Evolutionary conservation across 768 basidiomycete species (phyloP), one percentile per base, ranked within the genome.

Genomic region (Mycena alexandri): DNA sequence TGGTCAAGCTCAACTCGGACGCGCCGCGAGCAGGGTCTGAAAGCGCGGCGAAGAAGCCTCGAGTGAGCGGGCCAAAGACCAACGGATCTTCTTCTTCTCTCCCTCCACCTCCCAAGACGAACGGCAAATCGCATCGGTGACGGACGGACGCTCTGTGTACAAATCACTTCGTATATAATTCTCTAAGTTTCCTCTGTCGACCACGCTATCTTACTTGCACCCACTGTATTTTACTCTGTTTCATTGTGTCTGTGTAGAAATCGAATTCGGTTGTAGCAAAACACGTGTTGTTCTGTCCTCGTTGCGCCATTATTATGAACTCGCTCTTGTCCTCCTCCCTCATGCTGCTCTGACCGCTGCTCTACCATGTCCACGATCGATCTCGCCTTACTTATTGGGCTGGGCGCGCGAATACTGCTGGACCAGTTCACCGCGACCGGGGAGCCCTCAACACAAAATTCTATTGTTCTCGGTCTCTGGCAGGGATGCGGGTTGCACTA

Each of bases 401-500:
- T 93, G 70, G 90, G 90, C 71, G 89, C 89, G 53, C 91, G 93
- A 67, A 86, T 94, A 61, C 77, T 88, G 59, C 79, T 92, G 71
- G 89, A 92, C 79, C 82, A 84, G 67, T 78, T 88, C 69, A 86
- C 82, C 68, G 80, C 79, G 69, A 81, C 81, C 65, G 79, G 79
- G 55, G 84, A 82, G 55, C 75, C 85, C 29, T 79, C 86, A 71
- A 77, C 90, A 46, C 85, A 85, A 65, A 87, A 91, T 73, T 83
- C 84, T 72, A 79, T 93, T 75, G 87, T 94, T 63, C 79, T 86
- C 56, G 93, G 93, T 56, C 84, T 90, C 72, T 89, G 90, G 85
- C 90, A 93, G 77, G 93, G 93, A 55, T 87, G 92, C 69, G 90
- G 86, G 25, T 81, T 94, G 57, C 90, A 93, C 73, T 90, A 87